phyloP scores from a whole-genome alignment of 768 basidiomycete genomes.

The Macrolepiota fuliginosa region DNA sequence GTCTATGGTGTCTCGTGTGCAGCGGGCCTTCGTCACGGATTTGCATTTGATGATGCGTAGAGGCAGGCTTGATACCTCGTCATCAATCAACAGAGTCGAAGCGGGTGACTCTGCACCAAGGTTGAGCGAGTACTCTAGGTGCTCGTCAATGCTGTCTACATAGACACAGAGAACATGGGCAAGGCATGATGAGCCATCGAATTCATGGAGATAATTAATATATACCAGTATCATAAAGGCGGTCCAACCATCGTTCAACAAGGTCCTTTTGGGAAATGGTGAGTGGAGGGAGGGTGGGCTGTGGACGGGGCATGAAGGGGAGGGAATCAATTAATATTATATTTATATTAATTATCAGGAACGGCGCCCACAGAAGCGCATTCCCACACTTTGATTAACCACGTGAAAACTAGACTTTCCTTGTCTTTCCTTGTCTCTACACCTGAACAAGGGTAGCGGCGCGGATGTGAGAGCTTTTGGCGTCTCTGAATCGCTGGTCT shows the following conservation, averaged over 20 bases:
- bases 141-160: slow-evolving; percentile 25
- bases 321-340: not conserved
- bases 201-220: not conserved
- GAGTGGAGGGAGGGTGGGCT: slow-evolving; percentile 3
- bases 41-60: not conserved
- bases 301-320: slow-evolving; percentile 5
- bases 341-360: not conserved
- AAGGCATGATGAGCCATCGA: slow-evolving; percentile 1
- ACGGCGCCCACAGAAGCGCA: no score
- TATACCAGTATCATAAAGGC: not conserved
- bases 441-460: no score
- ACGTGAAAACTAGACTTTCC: no score
- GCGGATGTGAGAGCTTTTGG: no score
- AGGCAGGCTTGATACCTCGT: not conserved
- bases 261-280: not conserved
- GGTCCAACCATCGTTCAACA: slow-evolving; percentile 12
- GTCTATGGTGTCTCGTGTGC: not conserved
- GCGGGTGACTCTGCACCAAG: slow-evolving; percentile 25
- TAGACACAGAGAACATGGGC: not conserved
- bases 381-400: no score
- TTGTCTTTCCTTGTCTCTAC: no score
- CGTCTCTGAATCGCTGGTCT: no score
- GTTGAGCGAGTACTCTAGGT: slow-evolving; percentile 24
- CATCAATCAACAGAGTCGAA: slow-evolving; percentile 1
- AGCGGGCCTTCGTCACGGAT: not conserved